Percentiles rank a stretch among this genome's conserved stretches.
Conservation (phyloP, 306 rosid genomes). For the Trifolium pratense region DNA sequence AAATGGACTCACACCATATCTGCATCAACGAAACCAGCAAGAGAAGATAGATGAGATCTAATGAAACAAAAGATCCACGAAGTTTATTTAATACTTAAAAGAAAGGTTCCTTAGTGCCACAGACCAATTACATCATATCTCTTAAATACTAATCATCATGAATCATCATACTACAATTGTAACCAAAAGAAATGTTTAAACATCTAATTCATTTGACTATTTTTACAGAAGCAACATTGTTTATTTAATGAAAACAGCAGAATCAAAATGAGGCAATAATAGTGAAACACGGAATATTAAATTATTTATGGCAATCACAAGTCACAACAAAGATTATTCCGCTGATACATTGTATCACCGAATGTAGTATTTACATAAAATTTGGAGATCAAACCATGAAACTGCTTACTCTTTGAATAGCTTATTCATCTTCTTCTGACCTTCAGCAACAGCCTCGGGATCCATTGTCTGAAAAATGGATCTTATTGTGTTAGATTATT, state of each 20-base stretch:
- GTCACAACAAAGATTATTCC: conserved; percentile 28
- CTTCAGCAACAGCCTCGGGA: conserved; percentile 36
- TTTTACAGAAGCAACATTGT: conserved; percentile 19
- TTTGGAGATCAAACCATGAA: conserved; percentile 4
- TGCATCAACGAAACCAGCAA: conserved; percentile 49
- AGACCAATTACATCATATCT: conserved; percentile 21
- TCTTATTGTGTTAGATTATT: not conserved
- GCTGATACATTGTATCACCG: conserved; percentile 22
- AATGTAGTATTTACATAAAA: conserved; percentile 21
- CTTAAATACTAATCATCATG: conserved; percentile 2
- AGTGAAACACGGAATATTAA: not conserved
- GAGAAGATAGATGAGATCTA: conserved; percentile 38
- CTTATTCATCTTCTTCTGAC: conserved; percentile 41
- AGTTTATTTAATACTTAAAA: conserved; percentile 35
- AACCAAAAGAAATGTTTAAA: conserved; percentile 30
- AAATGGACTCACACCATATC: conserved; percentile 80
- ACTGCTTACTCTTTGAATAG: conserved; percentile 46
- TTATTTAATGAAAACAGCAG: conserved; percentile 16
- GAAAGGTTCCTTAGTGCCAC: conserved; percentile 23
- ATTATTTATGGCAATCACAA: conserved; percentile 7
- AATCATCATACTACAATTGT: conserved; percentile 23
- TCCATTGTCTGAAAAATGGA: conserved; percentile 43
- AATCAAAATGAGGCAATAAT: conserved; percentile 28
- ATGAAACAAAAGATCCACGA: conserved; percentile 36
- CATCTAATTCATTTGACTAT: conserved; percentile 19